These are phyloP conservation scores for Nemania sp. DNA, from an alignment of 2,329 filamentous ascomycete genomes.

Conservation along the genomic window DNA sequence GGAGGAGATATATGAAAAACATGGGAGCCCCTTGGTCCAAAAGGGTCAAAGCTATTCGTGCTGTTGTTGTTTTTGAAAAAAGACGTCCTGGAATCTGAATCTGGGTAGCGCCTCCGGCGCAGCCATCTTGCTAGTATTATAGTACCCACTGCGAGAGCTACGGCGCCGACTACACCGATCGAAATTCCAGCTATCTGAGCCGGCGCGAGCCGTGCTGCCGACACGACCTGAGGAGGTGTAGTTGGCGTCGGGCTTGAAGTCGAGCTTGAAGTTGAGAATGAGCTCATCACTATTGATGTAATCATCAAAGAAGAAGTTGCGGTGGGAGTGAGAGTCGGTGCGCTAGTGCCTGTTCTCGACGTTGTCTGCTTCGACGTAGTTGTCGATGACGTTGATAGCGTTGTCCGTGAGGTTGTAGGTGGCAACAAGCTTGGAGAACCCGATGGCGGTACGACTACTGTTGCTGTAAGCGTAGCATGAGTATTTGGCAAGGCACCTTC, in stretches of 20 bases:
- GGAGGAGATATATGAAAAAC: constrained; percentile 50
- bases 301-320: not conserved
- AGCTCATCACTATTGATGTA: not conserved
- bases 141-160: constrained; percentile 52
- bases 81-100: constrained; percentile 40
- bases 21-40: constrained; percentile 28
- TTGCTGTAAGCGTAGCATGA: constrained; percentile 61
- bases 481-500: constrained; percentile 58
- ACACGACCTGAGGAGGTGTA: too few species aligned
- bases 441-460: constrained; percentile 46
- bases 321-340: not conserved
- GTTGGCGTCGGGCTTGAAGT: constrained; percentile 17
- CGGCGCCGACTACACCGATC: constrained; percentile 55
- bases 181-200: constrained; percentile 61
- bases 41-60: constrained; percentile 40
- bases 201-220: constrained; percentile 37
- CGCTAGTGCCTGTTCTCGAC: constrained; percentile 14
- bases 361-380: constrained; percentile 14
- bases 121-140: constrained; percentile 50
- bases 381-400: constrained; percentile 1
- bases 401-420: constrained; percentile 23
- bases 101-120: constrained; percentile 45
- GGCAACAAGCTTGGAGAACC: constrained; percentile 23
- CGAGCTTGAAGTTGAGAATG: constrained; percentile 13
- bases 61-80: constrained; percentile 45